Percentiles rank a stretch among this genome's conserved stretches.
These are phyloP conservation scores for Blastobotrys petasosporus DNA, from an alignment of 1,139 yeast species.

Conservation along the genomic window DNA sequence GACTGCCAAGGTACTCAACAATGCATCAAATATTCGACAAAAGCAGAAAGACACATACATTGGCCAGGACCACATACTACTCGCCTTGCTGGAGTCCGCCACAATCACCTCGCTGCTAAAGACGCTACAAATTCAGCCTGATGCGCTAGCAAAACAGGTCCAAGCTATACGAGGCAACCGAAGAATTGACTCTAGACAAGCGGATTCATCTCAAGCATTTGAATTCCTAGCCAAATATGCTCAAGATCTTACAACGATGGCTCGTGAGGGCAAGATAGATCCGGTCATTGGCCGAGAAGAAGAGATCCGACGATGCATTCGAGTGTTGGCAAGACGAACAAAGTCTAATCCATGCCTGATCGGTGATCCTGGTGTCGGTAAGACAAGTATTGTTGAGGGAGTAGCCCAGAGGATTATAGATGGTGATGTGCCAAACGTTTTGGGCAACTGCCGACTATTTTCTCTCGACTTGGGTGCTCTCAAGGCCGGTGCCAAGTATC, in stretches of 20 bases:
- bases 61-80: slow-evolving; percentile 88
- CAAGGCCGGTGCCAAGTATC: slow-evolving; percentile 97
- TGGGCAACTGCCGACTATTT: slow-evolving; percentile 72
- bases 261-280: slow-evolving; percentile 89
- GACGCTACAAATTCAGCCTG: slow-evolving; percentile 62
- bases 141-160: slow-evolving; percentile 74
- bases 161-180: slow-evolving; percentile 82
- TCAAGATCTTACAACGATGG: slow-evolving; percentile 85
- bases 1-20: slow-evolving; percentile 61
- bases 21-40: slow-evolving; percentile 67
- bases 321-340: slow-evolving; percentile 91
- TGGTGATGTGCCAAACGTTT: slow-evolving; percentile 86
- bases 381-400: slow-evolving; percentile 96
- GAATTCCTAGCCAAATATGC: slow-evolving; percentile 90
- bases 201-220: slow-evolving; percentile 78
- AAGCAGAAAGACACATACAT: slow-evolving; percentile 87
- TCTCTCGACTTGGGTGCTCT: slow-evolving; percentile 92
- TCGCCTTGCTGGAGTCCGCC: slow-evolving; percentile 77
- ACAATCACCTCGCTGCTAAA: slow-evolving; percentile 68
- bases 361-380: slow-evolving; percentile 99
- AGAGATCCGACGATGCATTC: slow-evolving; percentile 89
- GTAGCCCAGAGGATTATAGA: slow-evolving; percentile 96
- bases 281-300: slow-evolving; percentile 99
- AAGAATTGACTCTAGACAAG: slow-evolving; percentile 87
- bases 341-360: slow-evolving; percentile 93